These are phyloP conservation scores for Niveomyces coronatus DNA, from an alignment of 2,329 filamentous ascomycete genomes.

Conservation along the genomic window DNA sequence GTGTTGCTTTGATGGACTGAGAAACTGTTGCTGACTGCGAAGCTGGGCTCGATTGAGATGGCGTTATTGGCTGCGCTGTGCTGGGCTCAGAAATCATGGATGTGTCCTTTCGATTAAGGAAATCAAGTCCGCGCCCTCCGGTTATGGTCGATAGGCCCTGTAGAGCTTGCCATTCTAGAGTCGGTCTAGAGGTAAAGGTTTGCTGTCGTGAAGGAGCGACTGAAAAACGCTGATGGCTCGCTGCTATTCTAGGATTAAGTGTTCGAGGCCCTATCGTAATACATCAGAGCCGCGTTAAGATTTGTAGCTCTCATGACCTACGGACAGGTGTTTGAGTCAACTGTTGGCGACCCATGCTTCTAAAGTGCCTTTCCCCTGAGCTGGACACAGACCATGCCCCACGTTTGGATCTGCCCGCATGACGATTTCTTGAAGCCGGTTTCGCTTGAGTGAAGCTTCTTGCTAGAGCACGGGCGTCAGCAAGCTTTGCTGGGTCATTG, in stretches of 20 bases:
- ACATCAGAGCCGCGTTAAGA: too few relatives aligned
- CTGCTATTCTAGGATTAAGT: neutral
- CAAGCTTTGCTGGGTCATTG: slow-evolving; percentile 4
- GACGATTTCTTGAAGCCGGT: neutral
- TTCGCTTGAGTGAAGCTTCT: slow-evolving; percentile 9
- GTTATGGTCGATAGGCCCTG: neutral
- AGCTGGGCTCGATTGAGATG: too few relatives aligned
- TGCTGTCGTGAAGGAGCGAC: too few relatives aligned
- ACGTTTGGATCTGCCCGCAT: neutral
- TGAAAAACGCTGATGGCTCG: neutral
- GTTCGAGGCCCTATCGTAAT: neutral
- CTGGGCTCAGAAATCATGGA: neutral
- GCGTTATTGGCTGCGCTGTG: neutral
- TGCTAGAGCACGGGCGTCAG: slow-evolving; percentile 6
- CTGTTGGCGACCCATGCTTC: neutral
- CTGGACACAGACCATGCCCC: too few relatives aligned
- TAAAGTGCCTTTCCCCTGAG: neutral
- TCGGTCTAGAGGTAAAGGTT: too few relatives aligned
- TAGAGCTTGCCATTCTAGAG: slow-evolving; percentile 1
- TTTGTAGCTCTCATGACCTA: too few relatives aligned
- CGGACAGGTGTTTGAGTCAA: neutral
- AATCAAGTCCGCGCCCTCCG: slow-evolving; percentile 5
- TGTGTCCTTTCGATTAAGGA: slow-evolving; percentile 3
- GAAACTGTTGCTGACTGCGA: too few relatives aligned
- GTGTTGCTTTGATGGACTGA: too few relatives aligned